Evolutionary conservation across 305 asterid species (phyloP).

Genomic region (Fraxinus sp.): DNA sequence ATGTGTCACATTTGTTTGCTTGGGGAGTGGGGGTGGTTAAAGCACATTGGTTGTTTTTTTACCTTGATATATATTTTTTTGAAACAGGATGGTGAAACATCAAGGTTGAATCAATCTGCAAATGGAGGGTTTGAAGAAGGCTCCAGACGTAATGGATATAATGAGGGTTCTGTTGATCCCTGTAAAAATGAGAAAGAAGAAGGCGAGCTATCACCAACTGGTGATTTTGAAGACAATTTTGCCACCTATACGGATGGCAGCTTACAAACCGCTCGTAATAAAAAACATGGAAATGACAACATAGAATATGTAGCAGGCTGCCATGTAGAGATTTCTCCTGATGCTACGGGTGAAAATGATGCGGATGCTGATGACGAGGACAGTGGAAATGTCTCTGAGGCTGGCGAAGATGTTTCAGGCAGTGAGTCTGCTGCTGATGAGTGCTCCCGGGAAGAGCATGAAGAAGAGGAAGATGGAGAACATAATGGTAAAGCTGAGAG

Average conservation of each 20-base stretch:
- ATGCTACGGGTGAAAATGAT: conserved; percentile 70
- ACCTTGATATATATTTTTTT: conserved; percentile 21
- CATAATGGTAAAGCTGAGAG: conserved; percentile 81
- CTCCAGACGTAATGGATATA: conserved; percentile 45
- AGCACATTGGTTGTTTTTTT: neutral
- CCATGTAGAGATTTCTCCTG: conserved; percentile 53
- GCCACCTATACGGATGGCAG: conserved; percentile 55
- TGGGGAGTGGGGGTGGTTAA: neutral
- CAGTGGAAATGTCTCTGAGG: conserved; percentile 79
- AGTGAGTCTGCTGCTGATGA: conserved; percentile 93
- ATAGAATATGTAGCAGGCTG: conserved; percentile 48
- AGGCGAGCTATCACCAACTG: conserved; percentile 90
- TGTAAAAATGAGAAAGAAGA: conserved; percentile 94
- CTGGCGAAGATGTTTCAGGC: conserved; percentile 83
- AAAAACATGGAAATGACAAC: conserved; percentile 37
- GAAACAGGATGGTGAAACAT: conserved; percentile 52
- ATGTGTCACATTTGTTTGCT: neutral
- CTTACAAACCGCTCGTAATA: conserved; percentile 46
- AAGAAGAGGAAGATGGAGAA: conserved; percentile 80
- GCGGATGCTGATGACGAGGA: conserved; percentile 67
- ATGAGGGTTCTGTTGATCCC: conserved; percentile 57
- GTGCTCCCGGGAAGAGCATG: conserved; percentile 79
- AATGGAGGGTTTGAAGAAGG: conserved; percentile 57
- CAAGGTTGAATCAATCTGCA: conserved; percentile 39
- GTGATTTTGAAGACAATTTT: conserved; percentile 82